A percentile compares a stretch with the other conserved stretches of the same genome.
phyloP scores from a whole-genome alignment of 352 stramenopile genomes.

The Phytophthora vignae region DNA sequence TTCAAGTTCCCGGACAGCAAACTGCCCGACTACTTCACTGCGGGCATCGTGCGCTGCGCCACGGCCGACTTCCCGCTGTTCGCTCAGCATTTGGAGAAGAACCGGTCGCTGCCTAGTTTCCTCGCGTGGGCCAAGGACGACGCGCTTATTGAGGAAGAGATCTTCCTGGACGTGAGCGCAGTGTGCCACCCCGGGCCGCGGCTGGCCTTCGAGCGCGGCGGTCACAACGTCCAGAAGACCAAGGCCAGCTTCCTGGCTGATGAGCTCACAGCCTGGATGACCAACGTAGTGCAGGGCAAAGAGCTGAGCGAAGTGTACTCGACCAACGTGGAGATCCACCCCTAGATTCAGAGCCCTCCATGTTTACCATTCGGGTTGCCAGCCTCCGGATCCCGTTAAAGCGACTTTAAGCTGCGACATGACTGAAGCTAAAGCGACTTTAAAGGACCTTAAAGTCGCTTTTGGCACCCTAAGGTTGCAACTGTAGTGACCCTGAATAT shows the following conservation, averaged over 20 bases:
- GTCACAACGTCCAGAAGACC: constrained; percentile 86
- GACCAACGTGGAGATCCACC: constrained; percentile 18
- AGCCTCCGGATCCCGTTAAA: too few species aligned
- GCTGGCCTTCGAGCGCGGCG: constrained; percentile 54
- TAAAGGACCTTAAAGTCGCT: too few species aligned
- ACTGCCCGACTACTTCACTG: constrained; percentile 63
- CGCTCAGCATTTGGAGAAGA: constrained; percentile 34
- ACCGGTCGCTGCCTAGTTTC: constrained; percentile 49
- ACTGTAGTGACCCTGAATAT: too few species aligned
- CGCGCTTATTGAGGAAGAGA: constrained; percentile 63
- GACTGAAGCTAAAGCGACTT: too few species aligned
- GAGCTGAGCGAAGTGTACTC: constrained; percentile 14
- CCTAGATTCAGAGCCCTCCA: constrained; percentile 1
- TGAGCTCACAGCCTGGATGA: constrained; percentile 59
- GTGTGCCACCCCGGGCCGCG: constrained; percentile 44
- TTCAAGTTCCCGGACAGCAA: constrained; percentile 58
- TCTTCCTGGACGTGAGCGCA: constrained; percentile 51
- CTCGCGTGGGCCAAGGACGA: constrained; percentile 72
- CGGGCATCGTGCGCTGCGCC: constrained; percentile 59
- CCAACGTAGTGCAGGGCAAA: constrained; percentile 28
- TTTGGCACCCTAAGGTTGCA: too few species aligned
- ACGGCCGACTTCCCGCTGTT: constrained; percentile 58
- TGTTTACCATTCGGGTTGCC: too few species aligned
- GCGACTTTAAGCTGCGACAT: too few species aligned
- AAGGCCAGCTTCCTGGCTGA: constrained; percentile 50